Conservation (phyloP, 768 basidiomycete genomes). For the Suillus sp. region DNA sequence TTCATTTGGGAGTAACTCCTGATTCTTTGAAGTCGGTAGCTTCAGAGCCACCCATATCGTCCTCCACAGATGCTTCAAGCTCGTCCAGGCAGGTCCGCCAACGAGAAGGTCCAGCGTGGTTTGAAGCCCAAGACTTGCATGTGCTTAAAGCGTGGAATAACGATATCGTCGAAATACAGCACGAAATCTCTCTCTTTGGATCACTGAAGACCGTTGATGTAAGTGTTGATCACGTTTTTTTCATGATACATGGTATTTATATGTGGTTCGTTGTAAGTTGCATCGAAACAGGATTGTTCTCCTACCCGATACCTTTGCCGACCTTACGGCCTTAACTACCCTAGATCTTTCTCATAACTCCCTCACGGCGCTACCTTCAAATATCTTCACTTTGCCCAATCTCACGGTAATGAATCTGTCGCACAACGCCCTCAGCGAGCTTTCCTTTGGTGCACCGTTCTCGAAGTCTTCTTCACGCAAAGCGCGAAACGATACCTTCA, state of each 20-base stretch:
- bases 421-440: slow-evolving; percentile 60
- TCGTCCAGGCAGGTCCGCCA: slow-evolving; percentile 43
- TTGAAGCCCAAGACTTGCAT: slow-evolving; percentile 77
- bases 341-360: slow-evolving; percentile 78
- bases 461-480: slow-evolving; percentile 23
- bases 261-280: slow-evolving; percentile 44
- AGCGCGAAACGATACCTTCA: slow-evolving; percentile 29
- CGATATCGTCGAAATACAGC: slow-evolving; percentile 76
- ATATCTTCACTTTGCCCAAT: slow-evolving; percentile 68
- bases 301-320: slow-evolving; percentile 67
- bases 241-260: not conserved
- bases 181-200: slow-evolving; percentile 82
- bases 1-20: slow-evolving; percentile 76
- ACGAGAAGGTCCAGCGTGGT: slow-evolving; percentile 64
- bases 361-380: slow-evolving; percentile 60
- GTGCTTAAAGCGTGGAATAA: slow-evolving; percentile 81
- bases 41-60: slow-evolving; percentile 55
- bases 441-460: slow-evolving; percentile 69
- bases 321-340: slow-evolving; percentile 64
- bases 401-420: slow-evolving; percentile 70
- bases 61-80: slow-evolving; percentile 36
- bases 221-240: slow-evolving; percentile 33
- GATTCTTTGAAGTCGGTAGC: slow-evolving; percentile 66
- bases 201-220: slow-evolving; percentile 81
- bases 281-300: slow-evolving; percentile 69